Evolutionary conservation across 768 basidiomycete species (phyloP), one percentile per base, ranked within the genome.

Genomic region (Tulasnella sp.): DNA sequence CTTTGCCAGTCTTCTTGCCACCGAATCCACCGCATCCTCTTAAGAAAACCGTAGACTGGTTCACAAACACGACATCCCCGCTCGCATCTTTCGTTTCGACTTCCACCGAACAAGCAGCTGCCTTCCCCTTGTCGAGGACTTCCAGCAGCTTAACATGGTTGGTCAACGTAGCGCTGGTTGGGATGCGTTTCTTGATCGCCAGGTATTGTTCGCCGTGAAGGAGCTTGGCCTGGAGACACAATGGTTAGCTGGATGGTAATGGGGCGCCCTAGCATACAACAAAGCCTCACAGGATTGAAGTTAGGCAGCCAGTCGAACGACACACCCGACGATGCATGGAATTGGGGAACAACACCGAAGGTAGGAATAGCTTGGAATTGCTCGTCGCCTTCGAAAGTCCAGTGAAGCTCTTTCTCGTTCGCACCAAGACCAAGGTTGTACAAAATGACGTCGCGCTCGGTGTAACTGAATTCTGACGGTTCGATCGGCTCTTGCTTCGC

Each of bases 121-220:
- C 95, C 85, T 99, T 99, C 82, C 95, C 96, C 86, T 96, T 96
- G 85, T 96, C 94, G 31, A 94, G 86, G 0, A 93, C 94, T 85
- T 96, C 94, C 82, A 94, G 85, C 10, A 94, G 82, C 81, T 92
- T 89, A 7, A 91, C 89, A 81, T 93, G 88, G 83, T 89, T 97
- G 40, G 95, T 88, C 31, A 99, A 87, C 31, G 92, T 90, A 0
- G 91, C 97, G 80, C 88, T 91, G 0, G 95, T 95, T 0, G 97
- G 97, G 80, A 99, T 94, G 0, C 93, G 92, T 1, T 87, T 91
- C 83, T 93, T 92, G 85, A 99, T 94, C 80, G 91, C 89, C 82
- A 99, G 87, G 85, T 95, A 99, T 83, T 99, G 98, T 84, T 99
- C 98, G 71, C 98, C 98, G 84, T 99, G 98, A 24, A 99, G 89